These are phyloP conservation scores for Fusarium cicatricum DNA, from an alignment of 2,329 filamentous ascomycete species.

Conservation along the genomic window DNA sequence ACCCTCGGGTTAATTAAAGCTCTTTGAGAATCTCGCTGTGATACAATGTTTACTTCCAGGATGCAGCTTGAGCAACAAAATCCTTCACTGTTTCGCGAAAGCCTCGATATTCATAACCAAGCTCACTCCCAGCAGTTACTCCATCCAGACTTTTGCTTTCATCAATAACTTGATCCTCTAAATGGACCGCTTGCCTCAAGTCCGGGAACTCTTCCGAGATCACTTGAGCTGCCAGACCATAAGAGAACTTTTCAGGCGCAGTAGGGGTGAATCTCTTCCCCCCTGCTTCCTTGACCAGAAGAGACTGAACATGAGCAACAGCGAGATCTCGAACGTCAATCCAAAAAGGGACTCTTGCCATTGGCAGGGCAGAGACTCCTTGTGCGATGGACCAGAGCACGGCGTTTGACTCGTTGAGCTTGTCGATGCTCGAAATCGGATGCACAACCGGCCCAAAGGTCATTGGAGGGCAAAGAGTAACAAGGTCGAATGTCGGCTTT, in stretches of 20 bases:
- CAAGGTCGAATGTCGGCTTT: conserved; percentile 52
- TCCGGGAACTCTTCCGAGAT: conserved; percentile 52
- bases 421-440: conserved; percentile 45
- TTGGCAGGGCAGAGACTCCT: conserved; percentile 46
- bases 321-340: conserved; percentile 58
- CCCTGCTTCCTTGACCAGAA: conserved; percentile 47
- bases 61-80: conserved; percentile 39
- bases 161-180: conserved; percentile 48
- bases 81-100: conserved; percentile 50
- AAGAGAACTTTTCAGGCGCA: conserved; percentile 55
- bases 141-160: conserved; percentile 54
- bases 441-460: conserved; percentile 55
- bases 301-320: conserved; percentile 53
- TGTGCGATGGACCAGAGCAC: conserved; percentile 52
- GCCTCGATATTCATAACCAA: conserved; percentile 49
- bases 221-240: conserved; percentile 53
- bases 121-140: conserved; percentile 49
- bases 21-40: neutral
- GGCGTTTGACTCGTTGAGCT: conserved; percentile 54
- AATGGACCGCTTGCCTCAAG: conserved; percentile 43
- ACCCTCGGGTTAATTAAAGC: too few relatives aligned
- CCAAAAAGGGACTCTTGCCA: conserved; percentile 52
- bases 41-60: neutral
- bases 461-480: conserved; percentile 55
- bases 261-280: conserved; percentile 52